Conservation (phyloP, 2,329 filamentous ascomycete genomes). For the Pseudocercospora pini-densiflorae region DNA sequence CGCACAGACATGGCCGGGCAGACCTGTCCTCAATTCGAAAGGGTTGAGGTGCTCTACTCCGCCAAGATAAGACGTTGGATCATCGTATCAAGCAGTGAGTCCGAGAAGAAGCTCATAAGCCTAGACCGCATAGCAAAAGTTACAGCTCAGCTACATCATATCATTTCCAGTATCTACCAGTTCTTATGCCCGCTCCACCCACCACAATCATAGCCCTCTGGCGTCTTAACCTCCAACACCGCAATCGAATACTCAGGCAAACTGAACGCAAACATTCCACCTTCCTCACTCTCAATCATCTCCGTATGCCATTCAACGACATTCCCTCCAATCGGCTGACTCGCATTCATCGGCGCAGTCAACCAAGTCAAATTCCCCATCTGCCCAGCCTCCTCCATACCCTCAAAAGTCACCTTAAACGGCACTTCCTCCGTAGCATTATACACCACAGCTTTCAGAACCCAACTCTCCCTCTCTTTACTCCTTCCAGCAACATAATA, state of each 20-base stretch:
- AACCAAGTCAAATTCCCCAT: slow-evolving; percentile 48
- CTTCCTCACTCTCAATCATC: slow-evolving; percentile 47
- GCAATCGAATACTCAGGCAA: slow-evolving; percentile 62
- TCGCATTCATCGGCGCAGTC: slow-evolving; percentile 41
- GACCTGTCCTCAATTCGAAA: too few species aligned
- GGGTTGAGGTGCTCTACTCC: too few species aligned
- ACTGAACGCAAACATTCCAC: slow-evolving; percentile 57
- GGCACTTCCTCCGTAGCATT: slow-evolving; percentile 49
- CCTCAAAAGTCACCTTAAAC: slow-evolving; percentile 43
- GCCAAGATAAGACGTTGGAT: too few species aligned
- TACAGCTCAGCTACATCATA: too few species aligned
- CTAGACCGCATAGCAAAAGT: too few species aligned
- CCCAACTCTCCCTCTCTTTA: slow-evolving; percentile 42
- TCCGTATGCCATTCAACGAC: slow-evolving; percentile 52
- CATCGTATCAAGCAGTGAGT: too few species aligned
- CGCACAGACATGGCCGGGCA: too few species aligned
- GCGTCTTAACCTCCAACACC: slow-evolving; percentile 50
- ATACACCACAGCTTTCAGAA: slow-evolving; percentile 54
- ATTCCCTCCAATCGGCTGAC: slow-evolving; percentile 47
- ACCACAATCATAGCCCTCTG: slow-evolving; percentile 9
- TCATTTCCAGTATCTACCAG: neutral
- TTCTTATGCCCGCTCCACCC: slow-evolving; percentile 13
- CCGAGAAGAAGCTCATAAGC: too few species aligned
- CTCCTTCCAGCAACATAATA: slow-evolving; percentile 53
- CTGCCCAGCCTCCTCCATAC: slow-evolving; percentile 37